Percentiles rank a stretch among this genome's conserved stretches.
These are phyloP conservation scores for Colletotrichum agaves DNA, from an alignment of 2,329 filamentous ascomycete species.

Conservation along the genomic window DNA sequence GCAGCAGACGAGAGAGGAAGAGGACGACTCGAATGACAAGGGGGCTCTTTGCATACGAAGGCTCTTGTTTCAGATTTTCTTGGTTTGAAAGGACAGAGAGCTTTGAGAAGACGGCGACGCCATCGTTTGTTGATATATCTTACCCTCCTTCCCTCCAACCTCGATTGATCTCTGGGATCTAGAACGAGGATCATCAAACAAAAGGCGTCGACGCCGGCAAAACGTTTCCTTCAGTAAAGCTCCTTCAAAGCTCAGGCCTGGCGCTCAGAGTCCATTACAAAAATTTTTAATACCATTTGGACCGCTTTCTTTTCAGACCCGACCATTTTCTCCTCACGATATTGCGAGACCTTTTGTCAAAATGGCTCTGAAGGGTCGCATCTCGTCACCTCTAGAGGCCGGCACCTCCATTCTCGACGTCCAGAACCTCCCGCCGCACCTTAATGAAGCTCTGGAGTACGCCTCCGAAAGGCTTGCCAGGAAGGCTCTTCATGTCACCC, in stretches of 20 bases:
- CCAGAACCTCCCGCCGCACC: constrained; percentile 65
- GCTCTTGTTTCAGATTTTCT: constrained; percentile 35
- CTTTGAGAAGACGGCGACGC: not conserved
- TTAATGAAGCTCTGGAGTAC: constrained; percentile 68
- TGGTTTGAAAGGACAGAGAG: not conserved
- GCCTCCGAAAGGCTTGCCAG: constrained; percentile 65
- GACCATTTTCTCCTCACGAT: constrained; percentile 4
- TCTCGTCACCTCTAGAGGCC: constrained; percentile 72
- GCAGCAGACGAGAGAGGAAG: not conserved
- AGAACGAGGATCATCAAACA: constrained; percentile 23
- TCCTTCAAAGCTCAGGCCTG: constrained; percentile 28
- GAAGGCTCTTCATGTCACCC: constrained; percentile 66
- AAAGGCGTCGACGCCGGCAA: constrained; percentile 21
- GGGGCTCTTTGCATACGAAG: constrained; percentile 25
- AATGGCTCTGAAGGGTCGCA: constrained; percentile 65
- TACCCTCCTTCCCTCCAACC: constrained; percentile 1
- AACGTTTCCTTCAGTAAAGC: not conserved
- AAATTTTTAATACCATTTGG: constrained; percentile 5
- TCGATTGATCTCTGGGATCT: not conserved
- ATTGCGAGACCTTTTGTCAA: constrained; percentile 11
- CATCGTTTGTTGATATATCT: constrained; percentile 24
- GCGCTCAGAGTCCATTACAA: constrained; percentile 22
- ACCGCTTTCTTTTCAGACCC: not conserved
- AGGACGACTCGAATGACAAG: not conserved
- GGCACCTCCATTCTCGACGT: constrained; percentile 68